Evolutionary conservation across 2,329 filamentous ascomycete genomes (phyloP).

Genomic region (Cladosporium halotolerans): DNA sequence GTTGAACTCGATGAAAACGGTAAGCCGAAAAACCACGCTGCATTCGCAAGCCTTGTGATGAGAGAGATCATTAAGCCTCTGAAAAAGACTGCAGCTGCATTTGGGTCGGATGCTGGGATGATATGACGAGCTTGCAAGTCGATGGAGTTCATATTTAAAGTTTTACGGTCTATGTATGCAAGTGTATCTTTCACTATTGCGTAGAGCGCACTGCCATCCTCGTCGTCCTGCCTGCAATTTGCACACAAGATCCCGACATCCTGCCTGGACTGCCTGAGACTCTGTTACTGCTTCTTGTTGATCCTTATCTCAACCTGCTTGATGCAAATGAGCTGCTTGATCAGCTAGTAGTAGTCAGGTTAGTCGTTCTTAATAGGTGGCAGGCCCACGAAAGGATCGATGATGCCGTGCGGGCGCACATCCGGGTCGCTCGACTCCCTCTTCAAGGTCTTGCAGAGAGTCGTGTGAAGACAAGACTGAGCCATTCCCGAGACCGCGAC

Average conservation of each 20-base stretch:
- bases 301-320: conserved; percentile 92
- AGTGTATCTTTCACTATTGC: too few species aligned
- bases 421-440: conserved; percentile 56
- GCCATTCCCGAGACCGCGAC: too few species aligned
- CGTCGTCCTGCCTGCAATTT: conserved; percentile 94
- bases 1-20: too few species aligned
- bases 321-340: conserved; percentile 90
- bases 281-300: conserved; percentile 89
- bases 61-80: too few species aligned
- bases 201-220: conserved; percentile 87
- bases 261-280: conserved; percentile 68
- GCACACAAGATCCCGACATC: conserved; percentile 80
- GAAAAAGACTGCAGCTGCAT: too few species aligned
- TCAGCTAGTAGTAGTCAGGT: conserved; percentile 91
- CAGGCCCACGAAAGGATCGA: conserved; percentile 88
- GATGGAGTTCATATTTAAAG: too few species aligned
- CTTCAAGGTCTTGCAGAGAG: conserved; percentile 74
- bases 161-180: too few species aligned
- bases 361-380: conserved; percentile 77
- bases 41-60: too few species aligned
- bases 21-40: too few species aligned
- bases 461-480: conserved; percentile 48
- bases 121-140: too few species aligned
- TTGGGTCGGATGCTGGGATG: too few species aligned
- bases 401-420: conserved; percentile 67